phyloP scores from a whole-genome alignment of 2,329 filamentous ascomycete genomes.

The Xylariaceae sp. region DNA sequence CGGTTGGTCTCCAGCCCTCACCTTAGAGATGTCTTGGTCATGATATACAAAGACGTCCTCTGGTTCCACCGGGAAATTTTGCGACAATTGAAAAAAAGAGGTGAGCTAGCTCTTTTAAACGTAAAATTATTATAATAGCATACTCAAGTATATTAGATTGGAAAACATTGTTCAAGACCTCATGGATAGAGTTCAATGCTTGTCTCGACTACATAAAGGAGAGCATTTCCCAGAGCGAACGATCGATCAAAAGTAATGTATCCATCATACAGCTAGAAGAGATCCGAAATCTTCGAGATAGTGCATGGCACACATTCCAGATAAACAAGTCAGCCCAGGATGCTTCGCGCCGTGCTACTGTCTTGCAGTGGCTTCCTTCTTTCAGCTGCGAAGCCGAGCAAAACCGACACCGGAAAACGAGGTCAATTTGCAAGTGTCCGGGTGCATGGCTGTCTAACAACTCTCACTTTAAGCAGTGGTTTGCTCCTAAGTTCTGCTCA shows the following conservation, averaged over 20 bases:
- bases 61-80: constrained; percentile 47
- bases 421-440: constrained; percentile 23
- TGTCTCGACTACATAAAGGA: constrained; percentile 40
- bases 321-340: constrained; percentile 26
- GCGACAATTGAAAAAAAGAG: constrained; percentile 36
- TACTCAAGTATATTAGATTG: constrained; percentile 33
- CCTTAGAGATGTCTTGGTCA: constrained; percentile 42
- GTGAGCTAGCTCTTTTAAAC: too few species aligned
- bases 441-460: constrained; percentile 44
- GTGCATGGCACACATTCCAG: constrained; percentile 29
- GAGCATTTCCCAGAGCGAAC: constrained; percentile 38
- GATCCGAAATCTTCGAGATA: constrained; percentile 29
- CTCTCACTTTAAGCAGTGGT: constrained; percentile 35
- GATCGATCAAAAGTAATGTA: constrained; percentile 42
- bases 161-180: constrained; percentile 42
- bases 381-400: constrained; percentile 22
- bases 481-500: constrained; percentile 25
- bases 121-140: too few species aligned
- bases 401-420: constrained; percentile 13
- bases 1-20: constrained; percentile 40
- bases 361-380: constrained; percentile 31
- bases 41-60: constrained; percentile 48
- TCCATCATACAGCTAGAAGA: constrained; percentile 39
- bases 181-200: constrained; percentile 42
- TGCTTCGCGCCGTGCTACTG: constrained; percentile 15